Base-by-base conservation (phyloP, 768 basidiomycete genomes). In the Gautieria morchelliformis region DNA sequence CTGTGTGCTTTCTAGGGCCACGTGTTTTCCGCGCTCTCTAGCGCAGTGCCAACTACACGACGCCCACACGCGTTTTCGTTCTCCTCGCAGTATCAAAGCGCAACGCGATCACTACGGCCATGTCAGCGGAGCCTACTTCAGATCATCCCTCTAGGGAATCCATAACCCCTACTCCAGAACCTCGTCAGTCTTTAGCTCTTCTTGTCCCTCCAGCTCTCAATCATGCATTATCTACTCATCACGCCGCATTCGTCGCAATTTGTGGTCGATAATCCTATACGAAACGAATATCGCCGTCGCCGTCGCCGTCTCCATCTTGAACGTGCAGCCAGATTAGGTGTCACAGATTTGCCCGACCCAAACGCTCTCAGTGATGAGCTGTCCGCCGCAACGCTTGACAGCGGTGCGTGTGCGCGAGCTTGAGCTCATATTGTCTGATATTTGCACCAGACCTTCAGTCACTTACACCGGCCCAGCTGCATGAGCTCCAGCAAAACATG, bases 401-500 rank as follows among this genome's bases (percentile, higher is more conserved):
- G 32, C 19, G 56, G 56, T 57, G 35, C 27, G 19, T 20, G 14
- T 10, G 14, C 6, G n/a, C 10, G 15, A 19, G n/a, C 19, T 35
- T 11, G 11, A 17, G 32, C 20, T 20, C 24, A 33, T 57, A 17
- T 39, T n/a, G 7, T 46, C 53, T 40, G 41, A 44, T 4, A 48
- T 39, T 37, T 24, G n/a, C 17, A 10, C 17, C 32, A 57, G 56
- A 57, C 19, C 12, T 57, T 20, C 56, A 57, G 48, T 46, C 46
- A 10, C 56, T 57, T 11, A 57, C 19, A 17, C 45, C 56, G 9
- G 44, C 56, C 20, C 56, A 57, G 35, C 35, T 57, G 7, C 56
- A 57, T 37, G 56, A 57, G 40, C 35, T 57, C 56, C 24, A 30
- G 14, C 58, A 79, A 76, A 71, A 62, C 22, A 59, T 72, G n/a